Conservation (phyloP, 768 basidiomycete species). For the Phylloporus sp. region DNA sequence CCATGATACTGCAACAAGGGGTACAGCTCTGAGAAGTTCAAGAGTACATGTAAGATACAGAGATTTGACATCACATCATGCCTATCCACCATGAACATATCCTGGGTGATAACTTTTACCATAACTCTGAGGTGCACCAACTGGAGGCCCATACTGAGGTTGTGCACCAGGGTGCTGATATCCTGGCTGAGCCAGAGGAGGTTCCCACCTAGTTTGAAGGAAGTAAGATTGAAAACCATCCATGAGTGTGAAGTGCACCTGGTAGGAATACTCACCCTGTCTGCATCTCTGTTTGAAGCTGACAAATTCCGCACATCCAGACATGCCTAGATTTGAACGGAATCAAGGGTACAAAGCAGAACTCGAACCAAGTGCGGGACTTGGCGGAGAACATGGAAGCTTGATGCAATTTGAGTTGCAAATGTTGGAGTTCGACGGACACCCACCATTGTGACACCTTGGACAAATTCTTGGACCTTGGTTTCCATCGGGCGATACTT, state of each 20-base stretch:
- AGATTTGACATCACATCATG: not conserved
- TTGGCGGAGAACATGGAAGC: constrained; percentile 60
- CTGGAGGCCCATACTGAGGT: constrained; percentile 8
- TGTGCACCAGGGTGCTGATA: constrained; percentile 35
- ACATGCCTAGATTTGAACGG: constrained; percentile 58
- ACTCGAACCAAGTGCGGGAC: constrained; percentile 66
- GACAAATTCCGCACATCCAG: constrained; percentile 71
- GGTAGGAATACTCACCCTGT: constrained; percentile 42
- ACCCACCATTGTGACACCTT: constrained; percentile 63
- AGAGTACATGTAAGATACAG: not conserved
- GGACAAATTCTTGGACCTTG: constrained; percentile 58
- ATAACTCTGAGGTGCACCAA: constrained; percentile 5
- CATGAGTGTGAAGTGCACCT: not conserved
- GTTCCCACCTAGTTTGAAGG: constrained; percentile 30
- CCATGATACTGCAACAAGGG: constrained; percentile 2
- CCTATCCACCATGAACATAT: constrained; percentile 20
- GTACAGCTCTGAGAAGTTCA: not conserved
- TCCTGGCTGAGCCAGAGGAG: constrained; percentile 31
- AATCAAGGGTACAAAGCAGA: constrained; percentile 69
- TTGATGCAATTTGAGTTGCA: constrained; percentile 18
- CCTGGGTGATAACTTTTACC: constrained; percentile 28
- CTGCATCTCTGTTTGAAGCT: constrained; percentile 52
- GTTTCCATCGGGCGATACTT: constrained; percentile 50
- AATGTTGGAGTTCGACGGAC: not conserved
- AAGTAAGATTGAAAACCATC: not conserved